Evolutionary conservation across 768 basidiomycete species (phyloP).

Genomic region (Suillus discolor): DNA sequence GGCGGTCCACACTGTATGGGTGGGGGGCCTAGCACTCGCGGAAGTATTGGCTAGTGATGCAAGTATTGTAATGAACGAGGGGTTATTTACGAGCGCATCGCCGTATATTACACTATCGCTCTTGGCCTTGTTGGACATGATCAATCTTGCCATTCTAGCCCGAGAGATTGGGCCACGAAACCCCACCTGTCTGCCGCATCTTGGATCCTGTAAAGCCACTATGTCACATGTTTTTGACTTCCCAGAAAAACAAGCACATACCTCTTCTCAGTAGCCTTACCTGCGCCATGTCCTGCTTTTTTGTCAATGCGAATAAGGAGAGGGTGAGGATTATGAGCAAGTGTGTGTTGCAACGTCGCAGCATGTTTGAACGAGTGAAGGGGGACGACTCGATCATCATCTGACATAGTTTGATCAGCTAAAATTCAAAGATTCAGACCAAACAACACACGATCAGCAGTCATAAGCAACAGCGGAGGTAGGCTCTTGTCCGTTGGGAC

Average conservation of each 20-base stretch:
- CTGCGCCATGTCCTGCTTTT: constrained; percentile 81
- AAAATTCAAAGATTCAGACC: neutral
- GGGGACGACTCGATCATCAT: constrained; percentile 87
- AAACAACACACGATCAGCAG: constrained; percentile 71
- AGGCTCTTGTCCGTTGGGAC: constrained; percentile 60
- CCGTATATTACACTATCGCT: neutral
- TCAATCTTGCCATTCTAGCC: constrained; percentile 41
- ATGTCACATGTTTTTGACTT: constrained; percentile 6
- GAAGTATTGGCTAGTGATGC: too few relatives aligned
- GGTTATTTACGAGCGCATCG: neutral
- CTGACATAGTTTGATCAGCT: constrained; percentile 35
- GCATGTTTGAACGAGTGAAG: constrained; percentile 85
- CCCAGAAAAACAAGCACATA: constrained; percentile 22
- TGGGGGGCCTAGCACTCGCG: too few relatives aligned
- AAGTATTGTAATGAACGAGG: too few relatives aligned
- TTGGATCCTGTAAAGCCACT: constrained; percentile 53
- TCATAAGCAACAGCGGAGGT: constrained; percentile 75
- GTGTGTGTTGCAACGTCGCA: constrained; percentile 71
- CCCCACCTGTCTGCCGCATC: constrained; percentile 80
- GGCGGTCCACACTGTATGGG: too few relatives aligned
- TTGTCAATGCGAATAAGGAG: constrained; percentile 77
- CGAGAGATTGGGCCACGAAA: constrained; percentile 70
- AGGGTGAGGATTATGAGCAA: constrained; percentile 69
- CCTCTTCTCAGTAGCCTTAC: constrained; percentile 76
- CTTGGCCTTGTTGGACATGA: neutral